Evolutionary conservation across 192 early-diverging fungal species (phyloP).

Genomic region (Gryganskiella cystojenkinii): DNA sequence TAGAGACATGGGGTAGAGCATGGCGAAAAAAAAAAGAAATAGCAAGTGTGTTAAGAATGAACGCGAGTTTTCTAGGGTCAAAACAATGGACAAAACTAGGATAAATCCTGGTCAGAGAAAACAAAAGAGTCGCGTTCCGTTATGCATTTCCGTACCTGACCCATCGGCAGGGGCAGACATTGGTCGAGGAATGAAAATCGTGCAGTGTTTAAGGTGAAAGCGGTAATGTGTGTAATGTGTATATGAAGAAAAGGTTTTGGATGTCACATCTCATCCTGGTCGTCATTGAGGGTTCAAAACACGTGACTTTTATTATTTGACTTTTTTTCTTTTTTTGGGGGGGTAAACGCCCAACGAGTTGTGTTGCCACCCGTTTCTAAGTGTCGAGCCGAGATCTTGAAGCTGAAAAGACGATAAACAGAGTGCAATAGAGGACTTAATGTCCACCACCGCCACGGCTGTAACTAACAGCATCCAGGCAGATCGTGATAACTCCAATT

Average conservation of each 20-base stretch:
- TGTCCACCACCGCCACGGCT: slow-evolving; percentile 35
- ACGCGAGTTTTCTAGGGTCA: too few species aligned
- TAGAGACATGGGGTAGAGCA: too few species aligned
- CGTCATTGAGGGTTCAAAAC: too few species aligned
- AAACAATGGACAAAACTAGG: too few species aligned
- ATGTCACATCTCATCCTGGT: too few species aligned
- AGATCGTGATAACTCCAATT: slow-evolving; percentile 80
- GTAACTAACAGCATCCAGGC: slow-evolving; percentile 69
- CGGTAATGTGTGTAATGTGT: not conserved
- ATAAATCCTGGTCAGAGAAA: too few species aligned
- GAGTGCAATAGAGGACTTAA: not conserved
- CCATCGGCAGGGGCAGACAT: slow-evolving; percentile 17
- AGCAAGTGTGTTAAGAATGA: not conserved
- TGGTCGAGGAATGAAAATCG: not conserved
- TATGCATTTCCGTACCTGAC: slow-evolving; percentile 19
- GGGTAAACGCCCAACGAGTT: too few species aligned
- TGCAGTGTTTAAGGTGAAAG: not conserved
- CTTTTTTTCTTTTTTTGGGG: too few species aligned
- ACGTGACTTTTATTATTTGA: too few species aligned
- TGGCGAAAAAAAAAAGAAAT: not conserved
- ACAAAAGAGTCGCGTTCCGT: too few species aligned
- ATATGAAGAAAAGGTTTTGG: too few species aligned
- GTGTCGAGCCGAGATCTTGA: not conserved
- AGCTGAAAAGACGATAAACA: not conserved
- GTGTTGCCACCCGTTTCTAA: too few species aligned